Conservation (phyloP, 768 basidiomycete species). For the Naganishia kalamii region DNA sequence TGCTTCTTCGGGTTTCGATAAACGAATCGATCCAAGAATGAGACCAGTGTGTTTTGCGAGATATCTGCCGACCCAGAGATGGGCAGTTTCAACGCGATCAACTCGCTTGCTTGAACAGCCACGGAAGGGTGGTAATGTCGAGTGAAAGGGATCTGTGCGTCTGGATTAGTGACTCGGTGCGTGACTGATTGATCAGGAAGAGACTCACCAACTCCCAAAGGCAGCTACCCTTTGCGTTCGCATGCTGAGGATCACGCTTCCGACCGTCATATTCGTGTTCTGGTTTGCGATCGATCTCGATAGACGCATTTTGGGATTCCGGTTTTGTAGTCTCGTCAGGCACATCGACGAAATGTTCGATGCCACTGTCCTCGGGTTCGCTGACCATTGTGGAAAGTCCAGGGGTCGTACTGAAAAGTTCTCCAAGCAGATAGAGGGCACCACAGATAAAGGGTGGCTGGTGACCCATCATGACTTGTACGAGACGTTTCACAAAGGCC, state of each 20-base stretch:
- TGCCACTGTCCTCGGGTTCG: conserved; percentile 46
- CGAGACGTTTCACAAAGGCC: conserved; percentile 73
- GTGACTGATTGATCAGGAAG: neutral
- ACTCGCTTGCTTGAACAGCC: conserved; percentile 74
- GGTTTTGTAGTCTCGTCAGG: conserved; percentile 29
- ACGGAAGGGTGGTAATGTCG: conserved; percentile 87
- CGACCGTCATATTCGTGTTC: conserved; percentile 65
- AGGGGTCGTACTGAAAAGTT: conserved; percentile 57
- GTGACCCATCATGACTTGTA: conserved; percentile 69
- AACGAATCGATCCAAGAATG: conserved; percentile 94
- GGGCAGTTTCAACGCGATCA: conserved; percentile 60
- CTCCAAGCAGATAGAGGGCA: conserved; percentile 69
- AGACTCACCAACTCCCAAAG: conserved; percentile 81
- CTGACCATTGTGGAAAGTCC: conserved; percentile 53
- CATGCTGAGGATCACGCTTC: conserved; percentile 84
- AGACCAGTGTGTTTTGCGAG: conserved; percentile 81
- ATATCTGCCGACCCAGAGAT: conserved; percentile 81
- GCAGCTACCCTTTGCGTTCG: conserved; percentile 68
- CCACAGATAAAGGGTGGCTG: conserved; percentile 83
- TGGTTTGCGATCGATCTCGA: conserved; percentile 5
- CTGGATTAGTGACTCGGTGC: neutral
- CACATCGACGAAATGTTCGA: conserved; percentile 45
- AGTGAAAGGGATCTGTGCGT: conserved; percentile 64
- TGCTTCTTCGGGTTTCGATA: conserved; percentile 90
- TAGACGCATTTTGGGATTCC: conserved; percentile 8